Conservation (phyloP, 2,329 filamentous ascomycete species). For the Metarhizium humberi region DNA sequence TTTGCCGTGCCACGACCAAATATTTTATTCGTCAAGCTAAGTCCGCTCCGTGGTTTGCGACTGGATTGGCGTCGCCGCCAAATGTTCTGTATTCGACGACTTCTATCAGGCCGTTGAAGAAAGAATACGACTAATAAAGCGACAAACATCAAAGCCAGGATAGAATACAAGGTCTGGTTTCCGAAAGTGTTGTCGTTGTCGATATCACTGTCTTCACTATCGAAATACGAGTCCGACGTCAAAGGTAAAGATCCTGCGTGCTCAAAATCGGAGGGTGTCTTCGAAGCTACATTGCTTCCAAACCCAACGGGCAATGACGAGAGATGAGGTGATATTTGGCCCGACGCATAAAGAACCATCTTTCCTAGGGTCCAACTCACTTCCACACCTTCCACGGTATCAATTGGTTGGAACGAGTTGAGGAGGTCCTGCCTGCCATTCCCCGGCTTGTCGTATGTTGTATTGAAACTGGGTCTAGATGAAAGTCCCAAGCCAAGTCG, state of each 20-base stretch:
- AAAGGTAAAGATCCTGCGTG: slow-evolving; percentile 55
- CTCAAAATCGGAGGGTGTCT: slow-evolving; percentile 70
- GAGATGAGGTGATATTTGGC: slow-evolving; percentile 62
- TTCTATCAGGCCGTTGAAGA: slow-evolving; percentile 70
- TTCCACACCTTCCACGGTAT: slow-evolving; percentile 86
- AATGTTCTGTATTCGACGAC: slow-evolving; percentile 27
- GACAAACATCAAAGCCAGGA: slow-evolving; percentile 39
- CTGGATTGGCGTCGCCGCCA: slow-evolving; percentile 16
- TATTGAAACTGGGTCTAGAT: slow-evolving; percentile 47
- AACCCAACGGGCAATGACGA: slow-evolving; percentile 72
- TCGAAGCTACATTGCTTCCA: slow-evolving; percentile 66
- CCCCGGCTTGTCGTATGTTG: slow-evolving; percentile 60
- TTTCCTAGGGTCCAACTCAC: slow-evolving; percentile 97
- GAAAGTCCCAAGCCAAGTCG: slow-evolving; percentile 67
- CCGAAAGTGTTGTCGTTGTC: not conserved
- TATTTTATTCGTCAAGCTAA: slow-evolving; percentile 52
- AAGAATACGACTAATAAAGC: slow-evolving; percentile 61
- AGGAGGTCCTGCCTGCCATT: slow-evolving; percentile 66
- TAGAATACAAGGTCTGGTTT: not conserved
- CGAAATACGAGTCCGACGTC: slow-evolving; percentile 18
- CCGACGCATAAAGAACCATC: slow-evolving; percentile 89
- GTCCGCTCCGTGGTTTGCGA: slow-evolving; percentile 38
- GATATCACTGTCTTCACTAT: slow-evolving; percentile 29
- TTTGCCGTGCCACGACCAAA: slow-evolving; percentile 48
- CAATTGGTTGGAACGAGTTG: slow-evolving; percentile 82